Base-by-base conservation (phyloP, 192 early-diverging fungal species). In the Coemansia sp. region DNA sequence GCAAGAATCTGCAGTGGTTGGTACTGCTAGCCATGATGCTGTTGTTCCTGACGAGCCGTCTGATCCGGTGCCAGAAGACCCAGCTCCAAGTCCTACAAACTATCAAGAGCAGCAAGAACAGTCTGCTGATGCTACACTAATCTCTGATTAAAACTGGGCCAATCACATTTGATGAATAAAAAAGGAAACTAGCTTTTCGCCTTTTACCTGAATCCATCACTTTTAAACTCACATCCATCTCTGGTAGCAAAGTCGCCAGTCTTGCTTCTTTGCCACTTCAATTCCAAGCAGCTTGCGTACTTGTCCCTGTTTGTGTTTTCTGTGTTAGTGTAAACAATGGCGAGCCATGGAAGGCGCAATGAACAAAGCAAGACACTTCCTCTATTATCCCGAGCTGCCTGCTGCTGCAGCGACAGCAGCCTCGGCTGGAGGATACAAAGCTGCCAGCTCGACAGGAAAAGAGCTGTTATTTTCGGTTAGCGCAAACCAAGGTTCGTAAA, bases 351-450 rank as follows among this genome's bases (percentile, higher is more conserved):
- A 54, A 14, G 6, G 27, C 30, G 15, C 52, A 30, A 54, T 54
- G 52, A 54, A 54, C n/a, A 30, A 31, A 30, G 52, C 52, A 54
- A 54, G 30, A 30, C 29, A 54, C 52, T 17, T 6, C 20, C 52
- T 54, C 20, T 54, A 54, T 54, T 54, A 54, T 31, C 52, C 52
- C 10, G 52, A 54, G 9, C 52, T 54, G 52, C 17, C 52, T 53
- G n/a, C n/a, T n/a, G n/a, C n/a, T n/a, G n/a, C n/a, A n/a, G n/a
- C n/a, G n/a, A 17, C 6, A 4, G 50, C 50, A 25, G 25, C 52
- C 28, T 25, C 52, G 4, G 52, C n/a, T 54, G 52, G n/a, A 34
- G 33, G 33, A 41, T 13, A 13, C 38, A 13, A 11, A 13, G 38
- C 38, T 17, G 13, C 17, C 38, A 41, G 38, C 38, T 41, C 38